Conservation (phyloP, 176 grass and related monocot species). For the Puccinellia tenuiflora region DNA sequence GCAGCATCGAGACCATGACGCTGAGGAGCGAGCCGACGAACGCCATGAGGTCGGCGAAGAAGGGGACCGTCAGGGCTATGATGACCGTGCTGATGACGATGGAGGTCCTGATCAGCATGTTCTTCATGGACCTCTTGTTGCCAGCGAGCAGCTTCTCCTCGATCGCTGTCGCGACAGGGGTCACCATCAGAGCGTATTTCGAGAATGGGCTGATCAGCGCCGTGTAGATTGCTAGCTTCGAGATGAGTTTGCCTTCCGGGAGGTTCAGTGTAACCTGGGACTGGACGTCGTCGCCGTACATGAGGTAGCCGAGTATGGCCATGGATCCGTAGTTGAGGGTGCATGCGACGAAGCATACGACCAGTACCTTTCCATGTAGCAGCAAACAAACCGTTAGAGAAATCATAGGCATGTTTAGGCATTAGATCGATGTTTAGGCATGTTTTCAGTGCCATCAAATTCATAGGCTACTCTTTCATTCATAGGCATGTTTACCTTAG, state of each 20-base stretch:
- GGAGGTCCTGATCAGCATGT: slow-evolving; percentile 31
- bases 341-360: slow-evolving; percentile 56
- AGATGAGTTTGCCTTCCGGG: slow-evolving; percentile 47
- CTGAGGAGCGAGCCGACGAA: slow-evolving; percentile 73
- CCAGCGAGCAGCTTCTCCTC: slow-evolving; percentile 41
- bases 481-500: slow-evolving; percentile 52
- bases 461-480: background rate
- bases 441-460: background rate
- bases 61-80: slow-evolving; percentile 57
- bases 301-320: slow-evolving; percentile 67
- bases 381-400: background rate
- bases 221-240: slow-evolving; percentile 73
- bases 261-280: slow-evolving; percentile 77
- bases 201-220: slow-evolving; percentile 63
- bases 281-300: slow-evolving; percentile 51
- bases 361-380: slow-evolving; percentile 36
- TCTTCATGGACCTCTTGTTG: slow-evolving; percentile 19
- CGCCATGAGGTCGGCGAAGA: slow-evolving; percentile 81
- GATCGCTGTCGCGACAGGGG: slow-evolving; percentile 48
- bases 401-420: too few relatives aligned
- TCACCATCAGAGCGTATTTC: slow-evolving; percentile 69
- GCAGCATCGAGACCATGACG: slow-evolving; percentile 54
- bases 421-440: too few relatives aligned
- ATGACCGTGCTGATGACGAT: slow-evolving; percentile 53
- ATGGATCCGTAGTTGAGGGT: slow-evolving; percentile 62